These are phyloP conservation scores for Suhomyces coccinellae DNA, from an alignment of 1,139 yeast species.

Conservation along the genomic window DNA sequence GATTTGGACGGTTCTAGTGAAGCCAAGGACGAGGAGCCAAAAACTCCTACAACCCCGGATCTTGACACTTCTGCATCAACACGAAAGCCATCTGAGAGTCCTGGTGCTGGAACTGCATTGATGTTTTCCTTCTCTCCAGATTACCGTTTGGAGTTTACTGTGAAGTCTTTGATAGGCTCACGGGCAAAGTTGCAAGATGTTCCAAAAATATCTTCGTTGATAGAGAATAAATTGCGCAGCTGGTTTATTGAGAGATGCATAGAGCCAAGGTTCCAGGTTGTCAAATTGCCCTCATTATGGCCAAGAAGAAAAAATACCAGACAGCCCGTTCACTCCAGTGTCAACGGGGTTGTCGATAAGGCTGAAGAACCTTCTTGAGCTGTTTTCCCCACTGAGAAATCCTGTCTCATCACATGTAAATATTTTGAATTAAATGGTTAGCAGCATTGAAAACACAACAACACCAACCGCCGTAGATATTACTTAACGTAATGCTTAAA, in stretches of 20 bases:
- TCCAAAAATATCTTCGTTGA: constrained; percentile 83
- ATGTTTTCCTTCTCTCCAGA: constrained; percentile 92
- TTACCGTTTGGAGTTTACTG: constrained; percentile 81
- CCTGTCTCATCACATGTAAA: neutral
- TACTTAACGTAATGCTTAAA: too few relatives aligned
- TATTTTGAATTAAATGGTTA: neutral
- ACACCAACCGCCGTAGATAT: too few relatives aligned
- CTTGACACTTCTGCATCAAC: neutral
- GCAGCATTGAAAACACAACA: neutral
- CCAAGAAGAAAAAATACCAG: constrained; percentile 76
- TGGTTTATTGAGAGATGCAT: constrained; percentile 95
- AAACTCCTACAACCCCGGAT: constrained; percentile 6
- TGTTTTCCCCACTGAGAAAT: neutral
- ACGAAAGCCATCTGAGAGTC: constrained; percentile 27
- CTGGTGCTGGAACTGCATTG: constrained; percentile 58
- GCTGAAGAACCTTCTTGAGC: constrained; percentile 6
- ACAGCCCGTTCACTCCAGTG: constrained; percentile 28
- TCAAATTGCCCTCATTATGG: constrained; percentile 86
- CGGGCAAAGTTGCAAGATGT: constrained; percentile 90
- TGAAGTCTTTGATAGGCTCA: constrained; percentile 86
- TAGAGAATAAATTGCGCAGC: constrained; percentile 77
- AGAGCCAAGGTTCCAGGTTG: constrained; percentile 87
- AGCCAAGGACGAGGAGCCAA: neutral
- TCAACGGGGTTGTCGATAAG: constrained; percentile 17
- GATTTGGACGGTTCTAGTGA: constrained; percentile 31